These are phyloP conservation scores for Boletus eberwhitei DNA, from an alignment of 768 basidiomycete species.

Conservation along the genomic window DNA sequence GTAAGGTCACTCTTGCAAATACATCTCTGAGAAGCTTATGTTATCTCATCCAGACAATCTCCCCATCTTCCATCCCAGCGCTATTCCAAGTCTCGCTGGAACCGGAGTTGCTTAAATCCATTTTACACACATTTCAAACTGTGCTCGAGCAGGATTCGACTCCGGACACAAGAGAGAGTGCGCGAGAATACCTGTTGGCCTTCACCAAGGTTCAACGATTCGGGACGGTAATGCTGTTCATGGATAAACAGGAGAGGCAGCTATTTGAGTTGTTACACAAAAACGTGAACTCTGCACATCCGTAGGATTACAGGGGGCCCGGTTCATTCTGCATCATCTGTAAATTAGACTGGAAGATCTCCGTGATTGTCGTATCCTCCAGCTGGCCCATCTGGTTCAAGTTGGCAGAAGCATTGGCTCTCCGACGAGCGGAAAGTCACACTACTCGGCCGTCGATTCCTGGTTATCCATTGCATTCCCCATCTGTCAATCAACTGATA, in stretches of 20 bases:
- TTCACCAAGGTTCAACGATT: conserved; percentile 60
- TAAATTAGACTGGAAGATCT: not conserved
- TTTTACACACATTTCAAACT: conserved; percentile 51
- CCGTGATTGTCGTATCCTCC: not conserved
- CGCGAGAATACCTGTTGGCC: conserved; percentile 49
- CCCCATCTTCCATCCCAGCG: conserved; percentile 51
- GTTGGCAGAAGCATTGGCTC: not conserved
- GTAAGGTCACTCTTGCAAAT: conserved; percentile 36
- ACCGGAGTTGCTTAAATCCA: conserved; percentile 53
- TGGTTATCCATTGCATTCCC: not conserved
- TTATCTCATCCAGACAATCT: conserved; percentile 43
- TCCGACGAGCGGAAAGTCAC: too few relatives aligned
- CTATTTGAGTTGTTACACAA: conserved; percentile 47
- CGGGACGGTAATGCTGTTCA: conserved; percentile 57
- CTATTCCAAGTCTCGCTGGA: conserved; percentile 74
- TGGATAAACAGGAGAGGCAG: conserved; percentile 53
- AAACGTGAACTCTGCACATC: conserved; percentile 12
- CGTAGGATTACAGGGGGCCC: not conserved
- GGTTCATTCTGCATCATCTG: too few relatives aligned
- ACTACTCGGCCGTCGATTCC: not conserved
- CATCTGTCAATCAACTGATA: not conserved
- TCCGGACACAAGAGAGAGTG: conserved; percentile 15
- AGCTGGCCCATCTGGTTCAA: not conserved
- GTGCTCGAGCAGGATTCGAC: conserved; percentile 21
- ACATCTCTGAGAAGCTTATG: not conserved